Evolutionary conservation across 2,329 filamentous ascomycete species (phyloP).

Genomic region (Xylaria polymorpha): DNA sequence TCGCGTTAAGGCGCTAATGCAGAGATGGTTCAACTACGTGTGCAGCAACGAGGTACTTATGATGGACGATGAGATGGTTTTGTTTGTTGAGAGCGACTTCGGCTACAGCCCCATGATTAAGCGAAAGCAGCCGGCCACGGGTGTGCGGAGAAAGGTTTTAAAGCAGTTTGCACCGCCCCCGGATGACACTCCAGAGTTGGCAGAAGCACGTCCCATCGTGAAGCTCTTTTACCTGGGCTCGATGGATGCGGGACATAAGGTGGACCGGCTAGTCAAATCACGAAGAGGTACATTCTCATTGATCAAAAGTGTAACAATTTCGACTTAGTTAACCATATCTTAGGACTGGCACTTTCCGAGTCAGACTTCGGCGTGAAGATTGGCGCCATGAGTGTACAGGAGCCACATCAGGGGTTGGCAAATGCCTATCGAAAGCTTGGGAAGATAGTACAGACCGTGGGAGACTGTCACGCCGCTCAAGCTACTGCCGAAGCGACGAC

Average conservation of each 20-base stretch:
- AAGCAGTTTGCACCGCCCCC: conserved; percentile 98
- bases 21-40: conserved; percentile 94
- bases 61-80: conserved; percentile 94
- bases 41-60: conserved; percentile 93
- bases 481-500: conserved; percentile 97
- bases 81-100: conserved; percentile 99
- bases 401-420: conserved; percentile 86
- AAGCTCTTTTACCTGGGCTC: conserved; percentile 95
- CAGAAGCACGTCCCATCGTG: conserved; percentile 87
- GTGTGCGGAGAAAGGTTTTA: conserved; percentile 91
- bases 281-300: conserved; percentile 75
- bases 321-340: conserved; percentile 41
- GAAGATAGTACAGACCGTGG: conserved; percentile 90
- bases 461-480: conserved; percentile 95
- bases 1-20: conserved; percentile 87
- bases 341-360: conserved; percentile 90
- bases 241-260: conserved; percentile 97
- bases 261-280: conserved; percentile 92
- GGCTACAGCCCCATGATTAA: conserved; percentile 96
- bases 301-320: conserved; percentile 19
- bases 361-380: conserved; percentile 94
- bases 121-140: conserved; percentile 96
- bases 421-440: conserved; percentile 96
- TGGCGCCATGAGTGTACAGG: conserved; percentile 85
- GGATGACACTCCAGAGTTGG: conserved; percentile 94